Conservation (phyloP, 306 rosid species). For the Prosopis cineraria region DNA sequence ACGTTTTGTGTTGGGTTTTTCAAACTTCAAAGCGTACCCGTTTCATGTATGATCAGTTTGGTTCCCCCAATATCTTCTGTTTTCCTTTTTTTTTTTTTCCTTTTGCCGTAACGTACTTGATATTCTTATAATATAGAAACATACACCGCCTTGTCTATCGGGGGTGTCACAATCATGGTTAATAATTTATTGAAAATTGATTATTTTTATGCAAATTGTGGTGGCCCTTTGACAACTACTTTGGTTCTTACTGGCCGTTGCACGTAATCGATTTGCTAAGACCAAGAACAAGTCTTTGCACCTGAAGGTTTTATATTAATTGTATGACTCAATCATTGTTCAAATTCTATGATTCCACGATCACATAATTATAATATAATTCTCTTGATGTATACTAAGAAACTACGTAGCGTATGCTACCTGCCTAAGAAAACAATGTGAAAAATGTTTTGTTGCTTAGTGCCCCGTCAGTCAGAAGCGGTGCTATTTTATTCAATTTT, state of each 20-base stretch:
- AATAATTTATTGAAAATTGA: background rate
- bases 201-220: background rate
- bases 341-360: background rate
- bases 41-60: background rate
- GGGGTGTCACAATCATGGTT: conserved; percentile 20
- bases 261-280: background rate
- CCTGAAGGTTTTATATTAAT: background rate
- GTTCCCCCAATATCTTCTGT: background rate
- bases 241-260: background rate
- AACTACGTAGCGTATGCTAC: conserved; percentile 11
- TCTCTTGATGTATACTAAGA: background rate
- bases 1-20: background rate
- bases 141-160: background rate
- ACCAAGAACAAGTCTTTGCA: conserved; percentile 6
- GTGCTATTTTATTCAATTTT: background rate
- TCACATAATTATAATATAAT: conserved; percentile 4
- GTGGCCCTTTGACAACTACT: conserved; percentile 8
- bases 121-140: background rate
- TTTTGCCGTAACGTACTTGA: background rate
- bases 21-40: background rate
- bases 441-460: background rate
- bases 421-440: background rate
- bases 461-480: background rate
- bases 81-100: too few relatives aligned
- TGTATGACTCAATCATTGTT: background rate